Evolutionary conservation across 2,329 filamentous ascomycete species (phyloP).

Genomic region (Tolypocladium album): DNA sequence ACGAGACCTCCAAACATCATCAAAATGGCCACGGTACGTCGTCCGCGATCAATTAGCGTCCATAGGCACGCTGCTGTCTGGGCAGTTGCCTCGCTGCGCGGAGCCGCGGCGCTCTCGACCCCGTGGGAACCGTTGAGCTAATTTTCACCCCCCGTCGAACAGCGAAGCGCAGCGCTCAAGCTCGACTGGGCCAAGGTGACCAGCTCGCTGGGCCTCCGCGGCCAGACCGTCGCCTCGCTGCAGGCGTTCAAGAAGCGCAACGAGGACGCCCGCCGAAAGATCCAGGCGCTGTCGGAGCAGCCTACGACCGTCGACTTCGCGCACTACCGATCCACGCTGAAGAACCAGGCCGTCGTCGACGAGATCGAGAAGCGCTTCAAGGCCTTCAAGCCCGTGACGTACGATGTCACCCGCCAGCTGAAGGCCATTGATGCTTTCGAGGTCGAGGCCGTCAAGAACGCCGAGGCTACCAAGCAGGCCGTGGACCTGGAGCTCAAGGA

Average conservation of each 20-base stretch:
- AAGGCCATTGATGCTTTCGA: constrained; percentile 98
- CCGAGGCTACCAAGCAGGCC: constrained; percentile 90
- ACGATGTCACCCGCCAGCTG: constrained; percentile 87
- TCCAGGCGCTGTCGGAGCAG: constrained; percentile 73
- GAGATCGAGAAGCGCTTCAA: constrained; percentile 96
- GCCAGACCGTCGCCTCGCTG: constrained; percentile 83
- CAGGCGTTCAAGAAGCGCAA: constrained; percentile 99
- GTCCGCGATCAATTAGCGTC: constrained; percentile 16
- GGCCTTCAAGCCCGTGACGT: constrained; percentile 82
- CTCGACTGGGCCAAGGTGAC: constrained; percentile 97
- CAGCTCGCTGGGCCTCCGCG: constrained; percentile 89
- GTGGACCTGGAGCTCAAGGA: constrained; percentile 93
- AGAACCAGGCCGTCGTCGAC: constrained; percentile 91
- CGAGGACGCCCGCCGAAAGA: constrained; percentile 93
- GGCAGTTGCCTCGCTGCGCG: not conserved
- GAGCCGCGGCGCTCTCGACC: not conserved
- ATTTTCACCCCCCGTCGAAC: constrained; percentile 32
- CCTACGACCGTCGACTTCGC: constrained; percentile 84
- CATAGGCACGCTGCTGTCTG: not conserved
- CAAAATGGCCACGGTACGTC: constrained; percentile 63
- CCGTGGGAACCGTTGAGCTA: constrained; percentile 33
- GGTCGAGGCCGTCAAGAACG: constrained; percentile 92
- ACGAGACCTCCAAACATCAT: constrained; percentile 33
- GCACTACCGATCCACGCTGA: constrained; percentile 82
- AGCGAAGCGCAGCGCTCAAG: constrained; percentile 98